These are phyloP conservation scores for Trapa incisa DNA, from an alignment of 345 rosid genomes.

Conservation along the genomic window DNA sequence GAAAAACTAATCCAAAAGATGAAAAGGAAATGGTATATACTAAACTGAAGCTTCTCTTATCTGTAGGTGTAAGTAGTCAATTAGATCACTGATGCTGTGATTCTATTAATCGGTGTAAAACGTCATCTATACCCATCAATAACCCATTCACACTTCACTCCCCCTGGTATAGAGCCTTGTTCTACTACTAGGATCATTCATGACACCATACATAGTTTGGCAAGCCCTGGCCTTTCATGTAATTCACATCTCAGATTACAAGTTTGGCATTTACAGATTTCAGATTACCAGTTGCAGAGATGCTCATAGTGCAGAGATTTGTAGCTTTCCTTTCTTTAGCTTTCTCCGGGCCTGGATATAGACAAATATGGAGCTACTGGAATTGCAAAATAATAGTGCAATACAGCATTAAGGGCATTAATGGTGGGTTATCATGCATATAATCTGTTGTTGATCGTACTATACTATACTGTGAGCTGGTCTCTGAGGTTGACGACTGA, in stretches of 20 bases:
- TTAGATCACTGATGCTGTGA: background rate
- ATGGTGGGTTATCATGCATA: too few relatives aligned
- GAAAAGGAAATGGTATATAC: too few relatives aligned
- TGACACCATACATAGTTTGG: background rate
- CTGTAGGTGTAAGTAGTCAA: background rate
- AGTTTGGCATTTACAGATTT: background rate
- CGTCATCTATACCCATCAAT: background rate
- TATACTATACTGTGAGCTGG: constrained; percentile 78
- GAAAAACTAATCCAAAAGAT: too few relatives aligned
- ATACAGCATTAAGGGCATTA: too few relatives aligned
- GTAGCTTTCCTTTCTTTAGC: too few relatives aligned
- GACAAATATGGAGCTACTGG: too few relatives aligned
- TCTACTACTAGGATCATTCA: background rate
- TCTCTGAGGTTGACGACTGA: constrained; percentile 85
- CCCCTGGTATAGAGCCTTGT: background rate
- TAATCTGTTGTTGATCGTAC: too few relatives aligned
- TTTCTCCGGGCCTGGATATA: too few relatives aligned
- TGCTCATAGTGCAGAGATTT: too few relatives aligned
- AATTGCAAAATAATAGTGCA: too few relatives aligned
- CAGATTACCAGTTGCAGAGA: background rate
- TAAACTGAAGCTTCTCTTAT: background rate
- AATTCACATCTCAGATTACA: background rate
- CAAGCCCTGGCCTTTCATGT: background rate
- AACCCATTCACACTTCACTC: background rate
- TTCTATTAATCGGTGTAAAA: background rate